phyloP scores from a whole-genome alignment of 2,329 filamentous ascomycete species.

The Fusarium palustre region DNA sequence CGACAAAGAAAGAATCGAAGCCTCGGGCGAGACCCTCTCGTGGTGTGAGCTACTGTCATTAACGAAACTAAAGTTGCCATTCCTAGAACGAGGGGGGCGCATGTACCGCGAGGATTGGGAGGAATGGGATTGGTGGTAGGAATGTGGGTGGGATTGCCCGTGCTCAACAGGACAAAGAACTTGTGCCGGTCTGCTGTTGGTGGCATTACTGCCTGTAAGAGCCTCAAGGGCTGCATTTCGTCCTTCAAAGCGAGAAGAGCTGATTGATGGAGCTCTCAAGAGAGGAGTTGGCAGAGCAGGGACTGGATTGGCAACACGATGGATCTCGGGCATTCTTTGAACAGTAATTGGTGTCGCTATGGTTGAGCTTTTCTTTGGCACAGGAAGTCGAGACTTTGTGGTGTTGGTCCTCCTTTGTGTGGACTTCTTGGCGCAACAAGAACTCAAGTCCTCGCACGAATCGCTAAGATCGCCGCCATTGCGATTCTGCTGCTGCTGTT shows the following conservation, averaged over 20 bases:
- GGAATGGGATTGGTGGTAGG: conserved; percentile 34
- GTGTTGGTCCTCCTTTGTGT: conserved; percentile 29
- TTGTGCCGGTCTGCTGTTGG: conserved; percentile 44
- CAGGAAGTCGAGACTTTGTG: conserved; percentile 42
- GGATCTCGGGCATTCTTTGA: conserved; percentile 54
- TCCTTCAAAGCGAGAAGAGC: conserved; percentile 60
- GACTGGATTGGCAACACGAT: conserved; percentile 54
- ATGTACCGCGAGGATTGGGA: conserved; percentile 26
- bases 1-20: conserved; percentile 44
- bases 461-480: conserved; percentile 31
- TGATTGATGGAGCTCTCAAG: conserved; percentile 55
- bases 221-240: conserved; percentile 49
- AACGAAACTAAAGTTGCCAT: conserved; percentile 26
- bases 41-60: conserved; percentile 18
- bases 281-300: conserved; percentile 55
- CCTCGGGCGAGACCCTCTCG: conserved; percentile 13
- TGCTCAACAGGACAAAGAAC: conserved; percentile 52
- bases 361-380: conserved; percentile 32
- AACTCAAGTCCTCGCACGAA: conserved; percentile 38
- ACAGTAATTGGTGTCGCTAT: conserved; percentile 46
- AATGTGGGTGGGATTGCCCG: conserved; percentile 38
- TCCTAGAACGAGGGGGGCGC: conserved; percentile 40
- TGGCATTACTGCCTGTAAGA: conserved; percentile 42
- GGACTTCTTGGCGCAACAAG: conserved; percentile 33
- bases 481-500: conserved; percentile 19